Conservation (phyloP, 1,284 basidiomycete genomes). For the Cystobasidium slooffiae region DNA sequence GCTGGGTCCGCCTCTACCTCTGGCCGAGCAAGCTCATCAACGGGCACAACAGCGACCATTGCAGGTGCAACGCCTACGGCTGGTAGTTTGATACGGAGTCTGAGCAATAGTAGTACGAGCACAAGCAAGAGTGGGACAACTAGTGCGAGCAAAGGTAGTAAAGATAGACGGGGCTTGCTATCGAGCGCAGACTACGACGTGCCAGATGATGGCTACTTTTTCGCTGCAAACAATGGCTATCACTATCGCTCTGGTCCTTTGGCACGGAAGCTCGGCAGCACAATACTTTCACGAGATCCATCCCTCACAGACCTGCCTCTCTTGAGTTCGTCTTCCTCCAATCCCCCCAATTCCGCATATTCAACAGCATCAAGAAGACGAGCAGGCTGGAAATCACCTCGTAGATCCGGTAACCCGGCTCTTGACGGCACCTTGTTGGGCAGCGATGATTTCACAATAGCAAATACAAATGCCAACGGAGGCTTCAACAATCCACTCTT, state of each 20-base stretch:
- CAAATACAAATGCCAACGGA: slow-evolving; percentile 16
- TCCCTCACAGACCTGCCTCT: slow-evolving; percentile 39
- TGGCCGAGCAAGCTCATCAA: not conserved
- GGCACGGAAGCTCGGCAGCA: slow-evolving; percentile 33
- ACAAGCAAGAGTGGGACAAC: slow-evolving; percentile 10
- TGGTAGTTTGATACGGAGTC: slow-evolving; percentile 6
- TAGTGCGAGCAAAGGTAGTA: slow-evolving; percentile 17
- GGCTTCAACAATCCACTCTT: slow-evolving; percentile 13
- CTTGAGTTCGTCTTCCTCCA: slow-evolving; percentile 19
- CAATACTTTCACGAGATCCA: slow-evolving; percentile 41
- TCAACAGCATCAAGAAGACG: slow-evolving; percentile 22
- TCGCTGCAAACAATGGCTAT: slow-evolving; percentile 21
- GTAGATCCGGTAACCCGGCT: slow-evolving; percentile 8
- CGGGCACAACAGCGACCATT: not conserved
- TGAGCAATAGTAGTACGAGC: slow-evolving; percentile 22
- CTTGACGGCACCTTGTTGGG: not conserved
- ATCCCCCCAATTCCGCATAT: not conserved
- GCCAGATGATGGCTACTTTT: slow-evolving; percentile 36
- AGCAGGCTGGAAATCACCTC: slow-evolving; percentile 39
- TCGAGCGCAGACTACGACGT: slow-evolving; percentile 27
- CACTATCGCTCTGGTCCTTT: slow-evolving; percentile 37
- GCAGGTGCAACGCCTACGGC: slow-evolving; percentile 7
- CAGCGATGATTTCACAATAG: slow-evolving; percentile 26
- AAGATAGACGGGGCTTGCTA: slow-evolving; percentile 6
- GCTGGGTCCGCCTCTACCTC: slow-evolving; percentile 2